Base-by-base conservation (phyloP, 2,329 filamentous ascomycete genomes). In the Diaporthe citriasiana region DNA sequence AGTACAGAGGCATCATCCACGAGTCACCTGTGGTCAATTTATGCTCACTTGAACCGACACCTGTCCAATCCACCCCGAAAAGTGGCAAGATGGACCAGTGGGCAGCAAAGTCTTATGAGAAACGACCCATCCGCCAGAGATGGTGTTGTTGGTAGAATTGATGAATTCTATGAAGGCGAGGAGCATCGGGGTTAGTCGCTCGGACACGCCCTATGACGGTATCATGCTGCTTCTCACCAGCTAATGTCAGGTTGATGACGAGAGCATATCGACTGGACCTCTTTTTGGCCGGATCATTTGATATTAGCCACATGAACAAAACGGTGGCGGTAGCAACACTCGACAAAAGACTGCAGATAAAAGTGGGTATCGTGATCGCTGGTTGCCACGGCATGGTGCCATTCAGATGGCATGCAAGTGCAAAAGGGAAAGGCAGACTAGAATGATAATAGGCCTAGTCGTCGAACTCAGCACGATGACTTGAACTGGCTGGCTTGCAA, bases 241-340 rank as follows among this genome's bases (percentile, higher is more conserved):
- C 42, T 19, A 72, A 63, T 45, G 70, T 70, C 60, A 75, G 50
- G 25, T 75, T 75, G 38, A 75, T 40, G 13, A 75, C 71, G 10
- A 75, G 70, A n/a, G 73, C 70, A 25, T 75, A 71, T 38, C 73
- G 73, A 22, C 69, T 35, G 19, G 71, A 69, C 10, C 72, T 73
- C 19, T 47, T 75, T n/a, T 75, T 60, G n/a, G 59, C 53, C 1
- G 66, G 47, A 45, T 70, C 71, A 12, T 50, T 42, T 6, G 73
- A 75, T 17, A 65, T 25, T 57, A 70, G 27, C 73, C 73, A 75
- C 35, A 75, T 38, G 22, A 73, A 30, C 47, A 75, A 33, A n/a
- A 75, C 73, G 22, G 56, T 13, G 13, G 63, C 73, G 3, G 73
- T 75, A 35, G 73, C 45, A 47, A 56, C 38, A 56, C 60, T 51